Percentiles rank a stretch among this genome's conserved stretches.
Evolutionary conservation across 2,329 filamentous ascomycete species (phyloP).

Genomic region (Colletotrichum godetiae): DNA sequence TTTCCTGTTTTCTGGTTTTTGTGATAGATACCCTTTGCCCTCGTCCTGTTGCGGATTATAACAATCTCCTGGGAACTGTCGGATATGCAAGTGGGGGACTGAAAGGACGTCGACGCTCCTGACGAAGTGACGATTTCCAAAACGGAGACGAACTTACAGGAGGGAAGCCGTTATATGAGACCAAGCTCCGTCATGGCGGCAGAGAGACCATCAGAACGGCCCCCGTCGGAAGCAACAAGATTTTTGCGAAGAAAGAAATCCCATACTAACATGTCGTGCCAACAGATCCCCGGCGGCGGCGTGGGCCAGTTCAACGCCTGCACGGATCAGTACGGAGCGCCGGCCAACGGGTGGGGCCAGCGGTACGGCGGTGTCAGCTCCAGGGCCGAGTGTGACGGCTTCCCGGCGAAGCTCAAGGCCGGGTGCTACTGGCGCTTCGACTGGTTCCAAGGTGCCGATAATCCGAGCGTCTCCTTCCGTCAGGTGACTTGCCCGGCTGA

Average conservation of each 20-base stretch:
- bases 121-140: not conserved
- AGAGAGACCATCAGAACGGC: not conserved
- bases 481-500: slow-evolving; percentile 66
- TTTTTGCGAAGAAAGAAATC: not conserved
- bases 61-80: not conserved
- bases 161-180: not conserved
- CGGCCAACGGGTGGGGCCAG: slow-evolving; percentile 63
- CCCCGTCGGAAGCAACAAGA: too few species aligned
- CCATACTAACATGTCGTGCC: not conserved
- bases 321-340: slow-evolving; percentile 55
- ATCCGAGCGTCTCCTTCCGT: slow-evolving; percentile 65
- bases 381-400: slow-evolving; percentile 61
- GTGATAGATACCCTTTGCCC: too few species aligned
- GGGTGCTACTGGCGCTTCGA: slow-evolving; percentile 74
- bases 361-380: slow-evolving; percentile 68
- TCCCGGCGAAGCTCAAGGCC: slow-evolving; percentile 64
- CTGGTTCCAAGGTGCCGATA: slow-evolving; percentile 71
- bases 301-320: slow-evolving; percentile 62
- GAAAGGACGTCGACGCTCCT: not conserved
- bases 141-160: not conserved
- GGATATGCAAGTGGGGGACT: not conserved
- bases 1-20: not conserved
- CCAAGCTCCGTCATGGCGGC: not conserved
- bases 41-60: not conserved
- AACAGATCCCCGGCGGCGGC: slow-evolving; percentile 61